Conservation (phyloP, 2,329 filamentous ascomycete genomes). For the Madurella fahalii region DNA sequence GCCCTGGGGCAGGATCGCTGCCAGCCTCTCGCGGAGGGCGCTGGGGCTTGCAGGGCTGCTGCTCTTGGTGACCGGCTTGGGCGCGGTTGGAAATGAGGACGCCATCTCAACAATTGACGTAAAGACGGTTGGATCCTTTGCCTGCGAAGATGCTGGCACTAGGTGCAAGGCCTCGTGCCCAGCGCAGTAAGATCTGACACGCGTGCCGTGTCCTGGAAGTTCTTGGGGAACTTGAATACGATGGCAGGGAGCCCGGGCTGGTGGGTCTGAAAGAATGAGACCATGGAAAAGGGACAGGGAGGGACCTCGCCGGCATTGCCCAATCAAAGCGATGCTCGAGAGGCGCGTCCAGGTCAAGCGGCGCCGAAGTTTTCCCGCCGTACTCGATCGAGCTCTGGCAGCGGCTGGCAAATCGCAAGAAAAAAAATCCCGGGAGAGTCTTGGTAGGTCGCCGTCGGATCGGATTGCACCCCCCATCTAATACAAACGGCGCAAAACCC, state of each 20-base stretch:
- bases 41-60: neutral
- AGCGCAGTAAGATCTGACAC: too few relatives aligned
- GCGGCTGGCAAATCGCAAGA: neutral
- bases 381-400: neutral
- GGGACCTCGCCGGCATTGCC: too few relatives aligned
- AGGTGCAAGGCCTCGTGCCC: too few relatives aligned
- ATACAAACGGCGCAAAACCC: neutral
- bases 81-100: slow-evolving; percentile 15
- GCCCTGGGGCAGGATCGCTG: slow-evolving; percentile 50
- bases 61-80: slow-evolving; percentile 13
- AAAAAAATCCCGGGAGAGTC: slow-evolving; percentile 10
- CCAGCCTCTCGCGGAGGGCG: slow-evolving; percentile 39
- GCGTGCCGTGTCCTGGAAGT: too few relatives aligned
- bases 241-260: too few relatives aligned
- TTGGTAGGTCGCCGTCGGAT: too few relatives aligned
- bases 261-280: too few relatives aligned
- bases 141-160: too few relatives aligned
- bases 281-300: too few relatives aligned
- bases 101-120: slow-evolving; percentile 9
- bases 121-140: neutral
- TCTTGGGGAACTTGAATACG: too few relatives aligned
- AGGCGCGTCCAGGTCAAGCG: slow-evolving; percentile 2
- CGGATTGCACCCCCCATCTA: neutral
- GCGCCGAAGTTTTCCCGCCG: slow-evolving; percentile 8
- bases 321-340: too few relatives aligned